Conservation (phyloP, 2,329 filamentous ascomycete genomes). For the Penicillium sp. region DNA sequence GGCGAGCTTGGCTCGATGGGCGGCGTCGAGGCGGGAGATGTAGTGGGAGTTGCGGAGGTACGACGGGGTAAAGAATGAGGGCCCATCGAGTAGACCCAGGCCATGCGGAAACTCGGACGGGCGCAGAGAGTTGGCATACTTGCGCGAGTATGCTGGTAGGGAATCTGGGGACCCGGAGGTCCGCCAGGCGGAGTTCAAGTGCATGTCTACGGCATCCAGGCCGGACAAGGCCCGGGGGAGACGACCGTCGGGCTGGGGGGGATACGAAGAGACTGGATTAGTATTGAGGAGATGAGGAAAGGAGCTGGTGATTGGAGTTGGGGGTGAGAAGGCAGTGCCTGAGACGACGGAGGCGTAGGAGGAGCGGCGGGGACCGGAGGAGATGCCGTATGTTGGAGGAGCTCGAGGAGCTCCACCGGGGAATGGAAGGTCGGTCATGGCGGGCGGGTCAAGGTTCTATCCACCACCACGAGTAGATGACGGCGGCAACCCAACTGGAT, state of each 20-base stretch:
- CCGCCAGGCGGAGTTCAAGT: conserved; percentile 55
- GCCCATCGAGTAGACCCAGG: conserved; percentile 37
- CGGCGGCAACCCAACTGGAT: conserved; percentile 7
- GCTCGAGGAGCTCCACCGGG: conserved; percentile 48
- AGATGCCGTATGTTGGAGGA: conserved; percentile 44
- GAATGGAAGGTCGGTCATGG: conserved; percentile 54
- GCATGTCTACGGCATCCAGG: conserved; percentile 57
- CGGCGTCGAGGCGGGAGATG: conserved; percentile 74
- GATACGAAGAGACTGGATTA: conserved; percentile 44
- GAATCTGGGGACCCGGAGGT: conserved; percentile 45
- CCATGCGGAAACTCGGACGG: conserved; percentile 37
- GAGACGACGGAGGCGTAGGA: conserved; percentile 69
- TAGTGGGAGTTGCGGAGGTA: conserved; percentile 82
- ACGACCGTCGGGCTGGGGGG: conserved; percentile 42
- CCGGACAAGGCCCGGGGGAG: conserved; percentile 44
- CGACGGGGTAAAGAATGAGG: conserved; percentile 77
- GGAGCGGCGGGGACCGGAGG: conserved; percentile 57
- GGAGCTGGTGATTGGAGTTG: conserved; percentile 50
- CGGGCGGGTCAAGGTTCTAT: conserved; percentile 31
- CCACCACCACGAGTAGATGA: conserved; percentile 22
- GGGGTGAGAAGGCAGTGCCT: conserved; percentile 53
- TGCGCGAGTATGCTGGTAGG: conserved; percentile 56
- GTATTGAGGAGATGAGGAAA: conserved; percentile 63
- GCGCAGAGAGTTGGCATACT: conserved; percentile 48
- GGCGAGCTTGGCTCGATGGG: conserved; percentile 66